Conservation (phyloP, 257 asterid species). For the Thymus quinquecostatus region DNA sequence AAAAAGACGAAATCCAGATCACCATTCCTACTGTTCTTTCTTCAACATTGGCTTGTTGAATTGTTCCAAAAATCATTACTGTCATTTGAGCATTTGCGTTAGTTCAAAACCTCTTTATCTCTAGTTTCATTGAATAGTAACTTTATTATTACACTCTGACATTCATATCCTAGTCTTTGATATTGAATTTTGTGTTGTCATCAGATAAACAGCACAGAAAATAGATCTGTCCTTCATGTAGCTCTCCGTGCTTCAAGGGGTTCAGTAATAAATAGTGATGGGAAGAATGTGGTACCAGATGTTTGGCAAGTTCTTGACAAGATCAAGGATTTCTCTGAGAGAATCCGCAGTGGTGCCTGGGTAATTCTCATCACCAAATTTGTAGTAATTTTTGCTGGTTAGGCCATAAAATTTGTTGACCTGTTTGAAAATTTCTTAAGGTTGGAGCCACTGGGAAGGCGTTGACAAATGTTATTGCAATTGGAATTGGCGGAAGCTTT, state of each 20-base stretch:
- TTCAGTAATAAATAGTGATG: slow-evolving; percentile 78
- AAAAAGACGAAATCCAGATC: neutral
- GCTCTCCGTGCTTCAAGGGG: slow-evolving; percentile 96
- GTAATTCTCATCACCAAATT: slow-evolving; percentile 46
- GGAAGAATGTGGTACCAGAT: slow-evolving; percentile 96
- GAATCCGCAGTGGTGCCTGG: slow-evolving; percentile 98
- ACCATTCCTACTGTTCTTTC: neutral
- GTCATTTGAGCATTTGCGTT: slow-evolving; percentile 12
- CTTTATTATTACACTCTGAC: slow-evolving; percentile 19
- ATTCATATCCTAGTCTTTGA: slow-evolving; percentile 21
- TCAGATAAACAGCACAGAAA: slow-evolving; percentile 94
- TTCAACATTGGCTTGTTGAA: slow-evolving; percentile 1
- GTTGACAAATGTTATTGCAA: slow-evolving; percentile 83
- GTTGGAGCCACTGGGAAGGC: slow-evolving; percentile 97
- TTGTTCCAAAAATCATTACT: slow-evolving; percentile 14
- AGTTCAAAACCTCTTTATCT: slow-evolving; percentile 11
- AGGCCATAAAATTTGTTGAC: slow-evolving; percentile 17
- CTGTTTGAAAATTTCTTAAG: slow-evolving; percentile 40
- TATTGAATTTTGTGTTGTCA: slow-evolving; percentile 30
- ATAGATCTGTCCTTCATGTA: slow-evolving; percentile 93
- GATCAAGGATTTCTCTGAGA: slow-evolving; percentile 87
- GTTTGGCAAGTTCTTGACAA: slow-evolving; percentile 98
- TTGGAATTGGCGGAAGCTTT: slow-evolving; percentile 99
- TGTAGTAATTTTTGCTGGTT: slow-evolving; percentile 18
- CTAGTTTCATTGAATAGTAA: slow-evolving; percentile 5